A percentile compares a stretch with the other conserved stretches of the same genome.
Evolutionary conservation across 352 stramenopile genomes (phyloP).

Genomic region (Blastocystis sp.): DNA sequence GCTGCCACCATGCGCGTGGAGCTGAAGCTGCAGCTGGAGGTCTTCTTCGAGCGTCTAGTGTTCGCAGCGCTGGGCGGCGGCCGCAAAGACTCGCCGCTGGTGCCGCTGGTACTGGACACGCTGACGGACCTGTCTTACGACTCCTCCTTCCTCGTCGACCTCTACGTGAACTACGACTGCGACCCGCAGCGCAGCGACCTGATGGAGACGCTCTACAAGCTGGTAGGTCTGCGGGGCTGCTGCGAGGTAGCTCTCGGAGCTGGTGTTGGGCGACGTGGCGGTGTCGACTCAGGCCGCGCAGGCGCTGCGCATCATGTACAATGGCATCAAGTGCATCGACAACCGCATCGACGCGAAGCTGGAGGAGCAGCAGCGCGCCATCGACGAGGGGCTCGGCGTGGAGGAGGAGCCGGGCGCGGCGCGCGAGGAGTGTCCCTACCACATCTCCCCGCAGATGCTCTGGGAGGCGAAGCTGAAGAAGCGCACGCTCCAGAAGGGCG

Average conservation of each 20-base stretch:
- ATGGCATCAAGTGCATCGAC: conserved; percentile 37
- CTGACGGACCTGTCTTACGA: conserved; percentile 53
- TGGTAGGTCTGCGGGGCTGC: not conserved
- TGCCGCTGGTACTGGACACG: conserved; percentile 51
- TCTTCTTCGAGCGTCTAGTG: conserved; percentile 48
- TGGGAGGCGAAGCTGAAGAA: conserved; percentile 53
- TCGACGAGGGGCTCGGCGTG: not conserved
- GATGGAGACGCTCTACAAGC: conserved; percentile 56
- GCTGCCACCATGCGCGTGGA: conserved; percentile 4
- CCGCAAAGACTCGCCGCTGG: not conserved
- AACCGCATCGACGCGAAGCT: conserved; percentile 20
- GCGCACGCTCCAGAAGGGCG: conserved; percentile 49
- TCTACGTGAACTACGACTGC: conserved; percentile 59
- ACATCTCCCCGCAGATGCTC: conserved; percentile 49
- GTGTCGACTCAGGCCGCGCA: not conserved
- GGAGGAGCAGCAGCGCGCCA: conserved; percentile 15
- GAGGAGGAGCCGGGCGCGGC: not conserved
- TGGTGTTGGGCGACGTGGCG: conserved; percentile 5
- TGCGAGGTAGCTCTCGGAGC: conserved; percentile 10
- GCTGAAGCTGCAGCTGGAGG: conserved; percentile 47
- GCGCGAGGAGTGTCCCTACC: not conserved
- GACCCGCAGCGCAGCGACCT: conserved; percentile 54
- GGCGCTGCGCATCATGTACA: conserved; percentile 33
- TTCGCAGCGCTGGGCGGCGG: conserved; percentile 17
- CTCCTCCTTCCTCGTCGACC: conserved; percentile 51